Conservation (phyloP, 1,139 yeast species). For the Candida pseudoviswanathii region DNA sequence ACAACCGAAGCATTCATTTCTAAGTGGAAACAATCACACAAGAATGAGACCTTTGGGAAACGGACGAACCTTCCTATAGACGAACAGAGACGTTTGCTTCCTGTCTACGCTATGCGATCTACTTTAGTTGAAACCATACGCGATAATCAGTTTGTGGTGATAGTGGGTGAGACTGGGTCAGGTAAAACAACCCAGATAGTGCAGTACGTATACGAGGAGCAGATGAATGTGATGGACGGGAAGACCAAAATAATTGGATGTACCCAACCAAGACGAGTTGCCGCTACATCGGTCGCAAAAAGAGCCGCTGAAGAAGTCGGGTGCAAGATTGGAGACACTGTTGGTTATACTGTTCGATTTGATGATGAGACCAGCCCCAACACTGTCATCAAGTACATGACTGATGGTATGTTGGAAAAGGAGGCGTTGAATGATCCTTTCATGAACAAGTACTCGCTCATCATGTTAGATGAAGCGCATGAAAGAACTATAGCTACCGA, state of each 20-base stretch:
- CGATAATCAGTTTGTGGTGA: constrained; percentile 89
- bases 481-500: constrained; percentile 97
- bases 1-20: constrained; percentile 27
- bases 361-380: constrained; percentile 79
- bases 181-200: constrained; percentile 98
- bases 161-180: constrained; percentile 98
- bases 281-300: constrained; percentile 96
- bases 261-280: constrained; percentile 97
- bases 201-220: constrained; percentile 91
- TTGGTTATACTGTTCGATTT: constrained; percentile 90
- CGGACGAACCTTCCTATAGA: constrained; percentile 54
- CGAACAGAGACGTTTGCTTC: constrained; percentile 77
- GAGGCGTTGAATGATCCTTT: constrained; percentile 98
- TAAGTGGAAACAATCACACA: constrained; percentile 52
- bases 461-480: constrained; percentile 96
- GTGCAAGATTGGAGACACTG: constrained; percentile 86
- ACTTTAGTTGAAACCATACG: constrained; percentile 86
- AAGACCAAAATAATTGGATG: constrained; percentile 80
- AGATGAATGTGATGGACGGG: constrained; percentile 58
- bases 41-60: constrained; percentile 54
- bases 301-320: constrained; percentile 98
- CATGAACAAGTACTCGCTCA: constrained; percentile 78
- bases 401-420: constrained; percentile 96
- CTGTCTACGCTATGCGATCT: constrained; percentile 91
- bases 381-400: constrained; percentile 92